Base-by-base conservation (phyloP, 1,284 basidiomycete genomes). In the Microbotryum scabiosae region DNA sequence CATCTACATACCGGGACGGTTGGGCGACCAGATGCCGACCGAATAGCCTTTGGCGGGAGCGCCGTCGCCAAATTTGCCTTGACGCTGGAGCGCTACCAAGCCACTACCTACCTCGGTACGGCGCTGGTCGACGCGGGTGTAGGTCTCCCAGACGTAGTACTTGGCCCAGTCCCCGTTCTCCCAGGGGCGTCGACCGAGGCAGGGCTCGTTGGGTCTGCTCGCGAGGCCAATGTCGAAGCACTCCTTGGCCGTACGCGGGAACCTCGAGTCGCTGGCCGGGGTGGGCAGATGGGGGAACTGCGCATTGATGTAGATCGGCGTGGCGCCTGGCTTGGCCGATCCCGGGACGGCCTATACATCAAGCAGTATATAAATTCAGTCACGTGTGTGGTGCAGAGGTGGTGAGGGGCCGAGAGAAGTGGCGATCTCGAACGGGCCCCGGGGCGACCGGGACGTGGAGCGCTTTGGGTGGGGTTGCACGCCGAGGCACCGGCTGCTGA, bases 81-180 rank as follows among this genome's bases (percentile, higher is more conserved):
- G 89, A 74, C 97, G 92, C 73, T 97, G 96, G 47, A 98, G 79
- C 78, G 97, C 92, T 41, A 96, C 78, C 43, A 98, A 78, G 73
- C 94, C 70, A 8, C 62, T 61, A 4, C 69, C 71, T 36, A 71
- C 46, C 18, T 51, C 41, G 25, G 64, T 67, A 14, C 71, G 51
- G 46, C 62, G 60, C 46, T 41, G 56, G 25, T 61, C 71, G 23
- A 69, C 64, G 45, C 63, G 21, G 26, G 36, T 61, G 57, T 68
- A 68, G 21, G 59, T 58, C 57, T 69, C 56, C 64, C 66, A 72
- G 16, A 51, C 51, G 47, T 63, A 54, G 26, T 49, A 45, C 16
- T 63, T 61, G 23, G 61, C 68, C 60, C 69, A 69, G 43, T 72
- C 71, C 30, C 61, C 59, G 30, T 54, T 60, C 25, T 44, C 46